Percentiles rank a stretch among this genome's conserved stretches.
These are phyloP conservation scores for Epichloe amarillans DNA, from an alignment of 2,329 filamentous ascomycete genomes.

Conservation along the genomic window DNA sequence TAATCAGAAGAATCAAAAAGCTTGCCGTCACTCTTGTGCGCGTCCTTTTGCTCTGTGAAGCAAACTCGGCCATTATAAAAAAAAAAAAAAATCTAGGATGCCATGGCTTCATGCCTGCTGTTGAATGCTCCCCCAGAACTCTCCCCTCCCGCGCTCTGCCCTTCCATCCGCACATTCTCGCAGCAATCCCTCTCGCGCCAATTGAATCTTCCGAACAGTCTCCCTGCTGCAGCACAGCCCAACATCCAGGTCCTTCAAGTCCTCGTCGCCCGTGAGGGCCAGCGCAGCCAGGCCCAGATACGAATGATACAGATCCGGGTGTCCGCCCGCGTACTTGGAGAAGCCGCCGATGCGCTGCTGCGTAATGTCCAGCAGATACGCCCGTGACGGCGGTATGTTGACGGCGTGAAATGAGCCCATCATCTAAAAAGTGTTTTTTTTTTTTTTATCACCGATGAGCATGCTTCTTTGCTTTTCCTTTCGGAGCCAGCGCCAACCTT, in stretches of 20 bases:
- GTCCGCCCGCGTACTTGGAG: constrained; percentile 54
- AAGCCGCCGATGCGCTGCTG: constrained; percentile 80
- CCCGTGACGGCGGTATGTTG: constrained; percentile 46
- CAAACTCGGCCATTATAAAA: too few relatives aligned
- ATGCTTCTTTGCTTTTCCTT: neutral
- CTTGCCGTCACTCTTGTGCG: too few relatives aligned
- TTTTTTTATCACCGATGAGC: neutral
- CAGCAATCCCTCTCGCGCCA: constrained; percentile 28
- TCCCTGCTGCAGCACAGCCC: constrained; percentile 61
- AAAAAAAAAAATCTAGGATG: too few relatives aligned
- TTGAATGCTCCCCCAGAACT: constrained; percentile 12
- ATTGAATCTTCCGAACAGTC: constrained; percentile 35
- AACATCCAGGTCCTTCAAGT: constrained; percentile 59
- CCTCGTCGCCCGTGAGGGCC: constrained; percentile 55
- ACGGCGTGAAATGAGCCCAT: constrained; percentile 45
- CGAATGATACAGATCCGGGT: constrained; percentile 74
- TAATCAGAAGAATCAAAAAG: too few relatives aligned
- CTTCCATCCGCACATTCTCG: constrained; percentile 1
- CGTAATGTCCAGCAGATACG: constrained; percentile 72
- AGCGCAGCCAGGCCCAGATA: constrained; percentile 78
- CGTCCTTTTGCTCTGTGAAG: too few relatives aligned
- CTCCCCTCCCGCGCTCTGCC: neutral
- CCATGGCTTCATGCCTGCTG: neutral
- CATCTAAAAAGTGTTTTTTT: constrained; percentile 30
- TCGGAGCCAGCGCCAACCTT: constrained; percentile 6